These are phyloP conservation scores for Persicaria maculosa DNA, from an alignment of 148 eudicot genomes.

Conservation along the genomic window DNA sequence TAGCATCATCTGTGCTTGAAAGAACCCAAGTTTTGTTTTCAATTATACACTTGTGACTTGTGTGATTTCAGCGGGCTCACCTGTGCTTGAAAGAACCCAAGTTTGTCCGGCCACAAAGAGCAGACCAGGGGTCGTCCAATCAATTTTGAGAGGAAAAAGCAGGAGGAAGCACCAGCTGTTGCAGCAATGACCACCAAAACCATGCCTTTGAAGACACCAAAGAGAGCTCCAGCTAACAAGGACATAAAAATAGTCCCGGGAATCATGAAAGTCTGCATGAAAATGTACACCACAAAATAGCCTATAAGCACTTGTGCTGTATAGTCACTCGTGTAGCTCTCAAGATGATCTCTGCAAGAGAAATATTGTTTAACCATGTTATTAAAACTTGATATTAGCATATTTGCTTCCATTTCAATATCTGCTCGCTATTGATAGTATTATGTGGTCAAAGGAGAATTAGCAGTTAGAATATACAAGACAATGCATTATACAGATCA, in stretches of 20 bases:
- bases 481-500: neutral
- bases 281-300: constrained; percentile 82
- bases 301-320: constrained; percentile 84
- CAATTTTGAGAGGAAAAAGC: constrained; percentile 80
- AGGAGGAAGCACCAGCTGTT: constrained; percentile 95
- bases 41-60: too few species aligned
- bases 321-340: constrained; percentile 95
- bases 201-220: constrained; percentile 76
- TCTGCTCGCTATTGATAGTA: too few species aligned
- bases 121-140: constrained; percentile 78
- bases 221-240: constrained; percentile 88
- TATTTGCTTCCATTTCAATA: neutral
- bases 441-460: too few species aligned
- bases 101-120: constrained; percentile 84
- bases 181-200: constrained; percentile 80
- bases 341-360: constrained; percentile 66
- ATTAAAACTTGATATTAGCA: neutral
- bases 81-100: constrained; percentile 77
- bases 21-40: too few species aligned
- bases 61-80: constrained; percentile 20
- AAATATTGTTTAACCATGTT: neutral
- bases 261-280: constrained; percentile 99
- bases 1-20: too few species aligned
- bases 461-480: neutral
- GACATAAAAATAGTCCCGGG: constrained; percentile 98